Conservation (phyloP, 805 yeast genomes). For the Wickerhamiella occidentalis region DNA sequence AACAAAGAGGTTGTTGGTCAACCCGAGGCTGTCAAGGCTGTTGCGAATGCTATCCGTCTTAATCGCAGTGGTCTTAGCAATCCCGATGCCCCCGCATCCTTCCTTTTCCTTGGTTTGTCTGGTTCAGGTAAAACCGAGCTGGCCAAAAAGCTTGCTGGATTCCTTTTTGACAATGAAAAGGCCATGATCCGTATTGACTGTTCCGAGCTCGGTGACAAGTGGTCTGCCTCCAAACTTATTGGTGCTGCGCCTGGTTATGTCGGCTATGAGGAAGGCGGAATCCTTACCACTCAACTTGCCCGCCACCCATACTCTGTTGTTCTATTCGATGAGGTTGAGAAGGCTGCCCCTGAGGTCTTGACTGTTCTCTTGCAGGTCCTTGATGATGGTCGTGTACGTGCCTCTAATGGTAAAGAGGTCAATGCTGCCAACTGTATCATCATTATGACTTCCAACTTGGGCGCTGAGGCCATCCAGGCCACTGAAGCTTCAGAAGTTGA, state of each 20-base stretch:
- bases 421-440: constrained; percentile 87
- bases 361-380: constrained; percentile 83
- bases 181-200: constrained; percentile 97
- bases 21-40: constrained; percentile 90
- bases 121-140: constrained; percentile 98
- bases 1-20: constrained; percentile 86
- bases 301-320: constrained; percentile 94
- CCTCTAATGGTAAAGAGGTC: constrained; percentile 86
- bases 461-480: constrained; percentile 77
- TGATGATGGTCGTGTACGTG: constrained; percentile 93
- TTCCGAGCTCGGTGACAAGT: constrained; percentile 89
- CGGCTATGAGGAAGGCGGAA: constrained; percentile 97
- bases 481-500: constrained; percentile 48
- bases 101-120: constrained; percentile 84
- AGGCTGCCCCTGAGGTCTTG: constrained; percentile 95
- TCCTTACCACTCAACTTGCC: constrained; percentile 80
- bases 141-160: constrained; percentile 93
- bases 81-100: constrained; percentile 93
- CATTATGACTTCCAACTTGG: constrained; percentile 94
- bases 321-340: constrained; percentile 69
- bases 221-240: constrained; percentile 84
- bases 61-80: constrained; percentile 90
- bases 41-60: constrained; percentile 85
- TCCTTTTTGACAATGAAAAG: constrained; percentile 88
- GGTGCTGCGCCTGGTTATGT: constrained; percentile 98